Base-by-base conservation (phyloP, 352 stramenopile genomes). In the Salisapilia sapeloensis region DNA sequence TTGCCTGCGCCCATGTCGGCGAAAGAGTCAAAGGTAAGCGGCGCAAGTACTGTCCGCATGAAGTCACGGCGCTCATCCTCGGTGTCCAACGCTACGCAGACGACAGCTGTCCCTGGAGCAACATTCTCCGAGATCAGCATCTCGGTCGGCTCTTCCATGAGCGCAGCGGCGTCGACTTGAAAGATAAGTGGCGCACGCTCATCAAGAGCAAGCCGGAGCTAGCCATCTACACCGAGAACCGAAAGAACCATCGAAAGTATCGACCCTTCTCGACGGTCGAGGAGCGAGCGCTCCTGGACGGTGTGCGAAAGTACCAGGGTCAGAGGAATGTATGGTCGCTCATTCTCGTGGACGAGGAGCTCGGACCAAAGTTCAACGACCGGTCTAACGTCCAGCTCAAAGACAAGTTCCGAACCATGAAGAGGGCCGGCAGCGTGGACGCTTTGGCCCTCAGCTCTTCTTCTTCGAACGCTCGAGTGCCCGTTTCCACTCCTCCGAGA, bases 231-330 rank as follows among this genome's bases (percentile, higher is more conserved):
- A 86, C 71, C 9, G 67, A 86, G 29, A 86, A 86, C 40, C 60
- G 71, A n/a, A 86, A 86, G 33, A 86, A 86, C 42, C 67, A 84
- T 37, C 67, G 71, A 35, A 86, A 86, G 40, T 86, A 86, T 32
- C 64, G 71, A 1, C 71, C 71, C 10, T 86, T 86, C 38, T 69
- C 64, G 3, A 59, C 63, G 0, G 51, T 62, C 1, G 86, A 96
- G 44, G 55, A 71, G 24, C 61, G 65, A 13, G 63, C 70, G n/a
- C 43, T 97, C n/a, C 60, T 94, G 42, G 71, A 86, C 29, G 71
- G 71, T 6, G 71, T 86, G 24, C 80, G 77, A 38, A 83, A 84
- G 46, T 86, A 84, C 59, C 78, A 77, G 28, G 71, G 71, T 0
- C 71, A 86, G 38, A 46, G 71, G 12, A 86, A 86, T 30, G 71